Evolutionary conservation across 2,329 filamentous ascomycete species (phyloP).

Genomic region (Penicillium thymicola): DNA sequence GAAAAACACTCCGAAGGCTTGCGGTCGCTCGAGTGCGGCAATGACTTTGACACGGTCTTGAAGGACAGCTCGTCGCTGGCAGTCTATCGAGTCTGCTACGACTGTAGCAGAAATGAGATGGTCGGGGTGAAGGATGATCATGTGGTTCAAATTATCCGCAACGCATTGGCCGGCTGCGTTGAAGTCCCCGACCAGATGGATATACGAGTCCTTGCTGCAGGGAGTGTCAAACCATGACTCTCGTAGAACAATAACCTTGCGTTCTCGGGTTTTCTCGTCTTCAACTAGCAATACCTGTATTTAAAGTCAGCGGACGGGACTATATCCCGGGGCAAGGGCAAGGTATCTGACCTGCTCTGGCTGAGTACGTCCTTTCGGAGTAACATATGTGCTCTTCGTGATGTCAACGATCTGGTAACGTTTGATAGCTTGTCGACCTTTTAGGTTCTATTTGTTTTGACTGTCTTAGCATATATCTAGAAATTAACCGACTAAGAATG

Average conservation of each 20-base stretch:
- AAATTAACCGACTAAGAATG: constrained; percentile 36
- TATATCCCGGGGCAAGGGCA: background rate
- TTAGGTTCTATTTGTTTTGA: constrained; percentile 61
- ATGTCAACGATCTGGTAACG: constrained; percentile 79
- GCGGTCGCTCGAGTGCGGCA: constrained; percentile 70
- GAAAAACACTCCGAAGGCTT: constrained; percentile 89
- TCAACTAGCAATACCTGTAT: constrained; percentile 74
- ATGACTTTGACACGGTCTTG: constrained; percentile 94
- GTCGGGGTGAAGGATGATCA: constrained; percentile 90
- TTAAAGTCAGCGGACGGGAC: constrained; percentile 20
- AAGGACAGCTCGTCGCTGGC: constrained; percentile 83
- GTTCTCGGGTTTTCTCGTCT: constrained; percentile 66
- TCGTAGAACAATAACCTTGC: constrained; percentile 70
- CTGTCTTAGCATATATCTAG: constrained; percentile 59
- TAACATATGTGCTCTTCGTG: constrained; percentile 64
- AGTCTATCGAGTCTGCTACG: constrained; percentile 93
- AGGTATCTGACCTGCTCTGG: constrained; percentile 65
- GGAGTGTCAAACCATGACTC: constrained; percentile 84
- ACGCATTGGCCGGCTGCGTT: constrained; percentile 68
- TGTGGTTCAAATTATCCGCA: constrained; percentile 77
- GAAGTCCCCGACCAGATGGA: constrained; percentile 83
- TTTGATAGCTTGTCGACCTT: constrained; percentile 69
- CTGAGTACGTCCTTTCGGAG: constrained; percentile 57
- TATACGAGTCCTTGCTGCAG: constrained; percentile 69
- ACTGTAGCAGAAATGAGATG: constrained; percentile 93